phyloP scores from a whole-genome alignment of 1,284 basidiomycete species.

The Ustilago esculenta region DNA sequence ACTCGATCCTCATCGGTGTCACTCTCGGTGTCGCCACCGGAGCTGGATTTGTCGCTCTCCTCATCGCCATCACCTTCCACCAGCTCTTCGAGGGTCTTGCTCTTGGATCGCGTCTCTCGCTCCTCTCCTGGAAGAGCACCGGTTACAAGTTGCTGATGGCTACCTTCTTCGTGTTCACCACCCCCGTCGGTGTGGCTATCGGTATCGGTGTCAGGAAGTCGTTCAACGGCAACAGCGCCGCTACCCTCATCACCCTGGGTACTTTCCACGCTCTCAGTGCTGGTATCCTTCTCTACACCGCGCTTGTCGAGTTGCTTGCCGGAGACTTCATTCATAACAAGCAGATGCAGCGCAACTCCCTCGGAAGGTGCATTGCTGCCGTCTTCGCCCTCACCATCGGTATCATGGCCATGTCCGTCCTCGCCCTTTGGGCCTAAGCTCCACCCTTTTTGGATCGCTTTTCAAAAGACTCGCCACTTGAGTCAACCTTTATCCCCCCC shows the following conservation, averaged over 20 bases:
- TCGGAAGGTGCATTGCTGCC: conserved; percentile 16
- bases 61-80: conserved; percentile 65
- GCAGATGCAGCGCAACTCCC: conserved; percentile 19
- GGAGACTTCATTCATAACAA: conserved; percentile 42
- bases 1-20: conserved; percentile 63
- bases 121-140: conserved; percentile 31
- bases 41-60: conserved; percentile 54
- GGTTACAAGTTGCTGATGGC: conserved; percentile 54
- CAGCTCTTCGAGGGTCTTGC: conserved; percentile 50
- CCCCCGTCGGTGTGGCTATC: conserved; percentile 72
- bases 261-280: conserved; percentile 84
- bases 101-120: conserved; percentile 53
- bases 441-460: too few relatives aligned
- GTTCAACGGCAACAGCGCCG: conserved; percentile 82
- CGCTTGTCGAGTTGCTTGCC: conserved; percentile 78
- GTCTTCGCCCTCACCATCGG: conserved; percentile 31
- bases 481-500: too few relatives aligned
- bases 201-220: conserved; percentile 83
- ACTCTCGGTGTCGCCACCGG: conserved; percentile 63
- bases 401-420: conserved; percentile 38
- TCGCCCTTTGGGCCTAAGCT: conserved; percentile 43
- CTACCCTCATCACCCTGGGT: conserved; percentile 82
- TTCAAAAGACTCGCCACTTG: too few relatives aligned
- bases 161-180: conserved; percentile 52
- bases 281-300: conserved; percentile 90